Conservation (phyloP, 768 basidiomycete genomes). For the Phaffia australis region DNA sequence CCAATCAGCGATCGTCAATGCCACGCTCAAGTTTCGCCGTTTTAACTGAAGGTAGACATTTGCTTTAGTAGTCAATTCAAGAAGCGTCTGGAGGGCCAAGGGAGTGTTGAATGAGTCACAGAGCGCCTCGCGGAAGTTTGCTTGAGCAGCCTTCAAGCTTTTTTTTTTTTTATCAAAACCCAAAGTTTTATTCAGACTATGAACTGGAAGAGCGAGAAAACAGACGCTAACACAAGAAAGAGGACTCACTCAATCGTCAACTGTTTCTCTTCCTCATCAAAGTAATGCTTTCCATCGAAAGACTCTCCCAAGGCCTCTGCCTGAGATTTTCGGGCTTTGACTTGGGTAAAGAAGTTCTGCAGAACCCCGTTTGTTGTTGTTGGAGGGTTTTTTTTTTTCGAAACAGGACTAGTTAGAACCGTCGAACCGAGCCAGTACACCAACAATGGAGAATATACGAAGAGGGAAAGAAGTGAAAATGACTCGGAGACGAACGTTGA, state of each 20-base stretch:
- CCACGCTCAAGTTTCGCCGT: conserved; percentile 46
- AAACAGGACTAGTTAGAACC: neutral
- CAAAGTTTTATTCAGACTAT: neutral
- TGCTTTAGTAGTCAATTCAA: conserved; percentile 69
- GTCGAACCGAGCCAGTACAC: neutral
- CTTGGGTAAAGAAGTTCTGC: conserved; percentile 87
- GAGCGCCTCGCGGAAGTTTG: conserved; percentile 69
- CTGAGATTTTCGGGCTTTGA: conserved; percentile 67
- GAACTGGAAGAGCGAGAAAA: neutral
- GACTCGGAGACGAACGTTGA: conserved; percentile 55
- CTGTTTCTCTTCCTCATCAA: conserved; percentile 51
- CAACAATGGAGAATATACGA: neutral
- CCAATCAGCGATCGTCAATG: conserved; percentile 49
- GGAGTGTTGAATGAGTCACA: conserved; percentile 98
- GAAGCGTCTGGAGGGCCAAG: conserved; percentile 58
- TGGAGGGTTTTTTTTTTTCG: neutral
- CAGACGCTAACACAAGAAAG: neutral
- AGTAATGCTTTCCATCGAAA: conserved; percentile 41
- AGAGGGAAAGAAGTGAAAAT: neutral
- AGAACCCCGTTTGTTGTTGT: no score
- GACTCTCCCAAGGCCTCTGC: conserved; percentile 31
- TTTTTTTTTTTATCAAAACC: no score
- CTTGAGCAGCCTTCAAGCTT: conserved; percentile 65
- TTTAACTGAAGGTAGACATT: conserved; percentile 64
- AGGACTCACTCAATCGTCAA: conserved; percentile 52